Conservation (phyloP, 768 basidiomycete genomes). For the Tephrocybe sp. region DNA sequence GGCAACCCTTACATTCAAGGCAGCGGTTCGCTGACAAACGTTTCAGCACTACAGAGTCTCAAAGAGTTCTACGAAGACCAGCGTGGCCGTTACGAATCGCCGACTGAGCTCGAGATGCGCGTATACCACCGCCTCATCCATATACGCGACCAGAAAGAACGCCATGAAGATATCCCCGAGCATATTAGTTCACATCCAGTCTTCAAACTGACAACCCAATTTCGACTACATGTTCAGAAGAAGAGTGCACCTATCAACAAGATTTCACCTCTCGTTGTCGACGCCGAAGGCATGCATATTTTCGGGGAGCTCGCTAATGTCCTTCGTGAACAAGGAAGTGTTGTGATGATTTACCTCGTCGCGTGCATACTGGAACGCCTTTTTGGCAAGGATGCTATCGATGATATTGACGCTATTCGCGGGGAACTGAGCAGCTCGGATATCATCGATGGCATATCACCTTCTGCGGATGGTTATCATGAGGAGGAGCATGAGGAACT, state of each 20-base stretch:
- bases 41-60: slow-evolving; percentile 81
- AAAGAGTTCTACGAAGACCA: slow-evolving; percentile 94
- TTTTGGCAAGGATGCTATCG: slow-evolving; percentile 79
- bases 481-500: slow-evolving; percentile 22
- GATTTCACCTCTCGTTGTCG: slow-evolving; percentile 62
- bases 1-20: background rate
- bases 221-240: slow-evolving; percentile 78
- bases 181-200: slow-evolving; percentile 70
- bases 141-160: slow-evolving; percentile 81
- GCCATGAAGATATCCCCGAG: slow-evolving; percentile 69
- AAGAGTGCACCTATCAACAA: slow-evolving; percentile 76
- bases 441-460: slow-evolving; percentile 65
- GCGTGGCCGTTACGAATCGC: slow-evolving; percentile 61
- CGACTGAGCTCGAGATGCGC: slow-evolving; percentile 93
- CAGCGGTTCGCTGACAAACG: background rate
- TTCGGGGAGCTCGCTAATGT: slow-evolving; percentile 62
- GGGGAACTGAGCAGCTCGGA: slow-evolving; percentile 56
- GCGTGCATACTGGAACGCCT: slow-evolving; percentile 87
- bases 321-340: slow-evolving; percentile 63
- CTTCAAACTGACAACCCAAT: slow-evolving; percentile 79
- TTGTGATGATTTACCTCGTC: slow-evolving; percentile 82
- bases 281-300: slow-evolving; percentile 64
- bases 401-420: slow-evolving; percentile 69
- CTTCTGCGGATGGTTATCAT: slow-evolving; percentile 20
- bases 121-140: slow-evolving; percentile 93